Evolutionary conservation across 1,284 basidiomycete genomes (phyloP), one percentile per base, ranked within the genome.

Genomic region (Ceratorhiza oryzae-sativae): DNA sequence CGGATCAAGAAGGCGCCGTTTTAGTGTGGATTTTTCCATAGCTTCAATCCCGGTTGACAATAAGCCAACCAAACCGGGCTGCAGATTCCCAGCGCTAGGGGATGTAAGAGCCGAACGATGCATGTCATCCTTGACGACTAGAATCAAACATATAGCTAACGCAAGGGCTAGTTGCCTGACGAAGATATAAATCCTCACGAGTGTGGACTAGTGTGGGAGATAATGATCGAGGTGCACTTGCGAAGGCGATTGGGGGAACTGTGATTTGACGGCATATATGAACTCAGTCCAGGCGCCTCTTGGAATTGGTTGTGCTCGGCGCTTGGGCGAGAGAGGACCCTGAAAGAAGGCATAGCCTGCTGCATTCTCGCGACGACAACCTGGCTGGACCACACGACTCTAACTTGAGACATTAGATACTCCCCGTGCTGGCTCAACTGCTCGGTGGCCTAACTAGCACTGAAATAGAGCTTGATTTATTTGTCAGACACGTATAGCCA

Each of bases 1-100:
- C 56, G 56, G 56, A 58, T 58, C 56, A 58, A 58, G 12, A 25
- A 49, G 48, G 48, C 10, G 15, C 48, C 8, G 48, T 6, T 49
- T 49, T 49, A 49, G 48, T 49, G 48, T 23, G 3, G 25, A 25
- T 49, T 49, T 49, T 23, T 8, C 4, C 18, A 48, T 39, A 13
- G n/a, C n/a, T 15, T 5, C 4, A 18, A 23, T 13, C 5, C 23
- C 25, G 48, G 25, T 25, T 49, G 6, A 15, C 27, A 27, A 49
- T 49, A 18, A n/a, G 48, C 42, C n/a, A 45, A 45, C n/a, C 42
- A 45, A 18, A 18, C n/a, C 18, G 42, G 42, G 4, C 15, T 9
- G 9, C 42, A 18, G n/a, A 18, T 45, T 10, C 18, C 42, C 42
- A 18, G 9, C 6, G 42, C 42, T 18, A 45, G 27, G 48, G 25